A percentile compares a stretch with the other conserved stretches of the same genome.
Conservation (phyloP, 805 yeast species). For the Metschnikowia picachoensis region DNA sequence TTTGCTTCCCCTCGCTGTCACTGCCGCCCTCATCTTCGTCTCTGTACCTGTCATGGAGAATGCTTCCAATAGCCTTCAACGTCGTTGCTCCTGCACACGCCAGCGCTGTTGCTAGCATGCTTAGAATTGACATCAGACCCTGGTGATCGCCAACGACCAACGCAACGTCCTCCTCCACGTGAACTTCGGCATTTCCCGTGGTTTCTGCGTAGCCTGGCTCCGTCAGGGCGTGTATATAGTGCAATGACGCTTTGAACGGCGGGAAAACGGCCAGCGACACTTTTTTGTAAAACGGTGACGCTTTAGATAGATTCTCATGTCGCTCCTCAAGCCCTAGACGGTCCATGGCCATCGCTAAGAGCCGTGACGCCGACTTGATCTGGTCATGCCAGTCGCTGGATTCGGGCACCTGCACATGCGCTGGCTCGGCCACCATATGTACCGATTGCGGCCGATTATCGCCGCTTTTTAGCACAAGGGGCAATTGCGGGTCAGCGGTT, state of each 20-base stretch:
- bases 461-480: not conserved
- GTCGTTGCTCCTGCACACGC: slow-evolving; percentile 26
- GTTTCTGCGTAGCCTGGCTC: not conserved
- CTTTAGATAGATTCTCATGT: slow-evolving; percentile 10
- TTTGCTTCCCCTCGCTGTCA: not conserved
- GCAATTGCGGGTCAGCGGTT: not conserved
- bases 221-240: slow-evolving; percentile 6
- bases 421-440: not conserved
- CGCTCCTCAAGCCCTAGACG: slow-evolving; percentile 17
- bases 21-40: not conserved
- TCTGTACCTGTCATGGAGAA: slow-evolving; percentile 6
- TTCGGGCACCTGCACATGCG: not conserved
- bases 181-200: not conserved
- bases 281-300: slow-evolving; percentile 14
- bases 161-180: slow-evolving; percentile 31
- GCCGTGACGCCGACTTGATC: slow-evolving; percentile 5
- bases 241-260: slow-evolving; percentile 13
- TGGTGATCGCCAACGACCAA: slow-evolving; percentile 20
- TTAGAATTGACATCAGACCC: slow-evolving; percentile 25
- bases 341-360: slow-evolving; percentile 9
- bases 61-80: slow-evolving; percentile 10
- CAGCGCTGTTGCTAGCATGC: slow-evolving; percentile 29
- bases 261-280: slow-evolving; percentile 16
- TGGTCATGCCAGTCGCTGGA: slow-evolving; percentile 7
- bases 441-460: not conserved